A percentile compares a stretch with the other conserved stretches of the same genome.
phyloP scores from a whole-genome alignment of 768 basidiomycete genomes.

The Cyathus striatus region DNA sequence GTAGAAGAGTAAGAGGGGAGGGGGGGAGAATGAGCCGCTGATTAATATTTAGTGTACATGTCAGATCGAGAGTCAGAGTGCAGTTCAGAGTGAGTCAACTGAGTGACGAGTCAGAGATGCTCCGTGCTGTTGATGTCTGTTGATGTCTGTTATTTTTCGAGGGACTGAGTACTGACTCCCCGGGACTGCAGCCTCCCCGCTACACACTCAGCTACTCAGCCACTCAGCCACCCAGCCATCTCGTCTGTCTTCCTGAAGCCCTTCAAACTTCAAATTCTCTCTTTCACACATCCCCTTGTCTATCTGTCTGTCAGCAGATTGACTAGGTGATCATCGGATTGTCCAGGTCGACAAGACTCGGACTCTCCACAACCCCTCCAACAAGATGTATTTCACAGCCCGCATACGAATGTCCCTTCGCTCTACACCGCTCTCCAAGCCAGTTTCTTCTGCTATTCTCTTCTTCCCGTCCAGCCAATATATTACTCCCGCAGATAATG shows the following conservation, averaged over 20 bases:
- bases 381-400: slow-evolving; percentile 35
- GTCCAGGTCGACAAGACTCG: slow-evolving; percentile 39
- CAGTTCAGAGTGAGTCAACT: no score
- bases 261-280: no score
- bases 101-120: no score
- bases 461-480: slow-evolving; percentile 4
- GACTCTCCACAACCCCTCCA: slow-evolving; percentile 25
- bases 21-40: no score
- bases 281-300: slow-evolving; percentile 13
- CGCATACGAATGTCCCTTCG: slow-evolving; percentile 16
- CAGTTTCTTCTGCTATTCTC: slow-evolving; percentile 1
- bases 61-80: no score
- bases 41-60: no score
- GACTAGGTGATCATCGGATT: slow-evolving; percentile 35
- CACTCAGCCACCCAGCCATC: no score
- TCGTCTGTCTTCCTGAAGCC: no score
- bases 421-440: slow-evolving; percentile 9
- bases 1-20: no score
- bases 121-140: no score
- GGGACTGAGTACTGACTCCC: no score
- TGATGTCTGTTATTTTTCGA: no score
- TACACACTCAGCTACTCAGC: slow-evolving; percentile 8
- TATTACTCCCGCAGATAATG: slow-evolving; percentile 22
- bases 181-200: background rate
- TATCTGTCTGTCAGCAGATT: slow-evolving; percentile 26